Evolutionary conservation across 352 stramenopile species (phyloP).

Genomic region (Lagenidium giganteum): DNA sequence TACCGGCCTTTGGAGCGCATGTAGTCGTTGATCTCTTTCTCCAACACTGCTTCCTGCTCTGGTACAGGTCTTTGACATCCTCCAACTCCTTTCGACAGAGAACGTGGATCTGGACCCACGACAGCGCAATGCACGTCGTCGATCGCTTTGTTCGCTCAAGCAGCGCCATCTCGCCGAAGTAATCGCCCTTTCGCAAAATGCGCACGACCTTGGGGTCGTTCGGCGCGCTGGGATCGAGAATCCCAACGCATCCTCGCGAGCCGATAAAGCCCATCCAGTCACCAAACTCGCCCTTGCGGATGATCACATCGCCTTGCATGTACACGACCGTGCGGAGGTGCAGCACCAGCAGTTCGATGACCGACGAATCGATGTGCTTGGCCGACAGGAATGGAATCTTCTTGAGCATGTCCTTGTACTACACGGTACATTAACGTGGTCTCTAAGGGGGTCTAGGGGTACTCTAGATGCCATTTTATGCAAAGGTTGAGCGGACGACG

Average conservation of each 20-base stretch:
- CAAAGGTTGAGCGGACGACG: too few relatives aligned
- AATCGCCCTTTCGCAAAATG: constrained; percentile 65
- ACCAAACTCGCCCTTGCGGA: constrained; percentile 73
- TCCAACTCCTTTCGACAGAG: constrained; percentile 54
- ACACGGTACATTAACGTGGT: too few relatives aligned
- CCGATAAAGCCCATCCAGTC: constrained; percentile 85
- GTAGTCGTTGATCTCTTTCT: constrained; percentile 76
- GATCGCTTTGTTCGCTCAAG: constrained; percentile 62
- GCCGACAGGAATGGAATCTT: constrained; percentile 73
- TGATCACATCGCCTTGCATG: constrained; percentile 77
- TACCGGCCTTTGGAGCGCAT: constrained; percentile 60
- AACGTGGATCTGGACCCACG: constrained; percentile 76
- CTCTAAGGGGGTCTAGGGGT: too few relatives aligned
- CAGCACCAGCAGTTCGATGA: constrained; percentile 78
- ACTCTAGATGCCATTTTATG: too few relatives aligned
- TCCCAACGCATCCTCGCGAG: constrained; percentile 54
- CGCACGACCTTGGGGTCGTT: constrained; percentile 42
- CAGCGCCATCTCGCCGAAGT: constrained; percentile 75
- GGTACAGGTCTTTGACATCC: constrained; percentile 61
- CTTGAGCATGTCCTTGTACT: constrained; percentile 76
- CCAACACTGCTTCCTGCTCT: constrained; percentile 43
- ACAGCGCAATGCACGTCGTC: constrained; percentile 53
- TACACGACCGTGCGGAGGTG: constrained; percentile 71
- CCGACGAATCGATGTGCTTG: constrained; percentile 52
- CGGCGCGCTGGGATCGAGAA: constrained; percentile 55